Conservation (phyloP, 2,329 filamentous ascomycete genomes). For the Leptographium radiaticola region DNA sequence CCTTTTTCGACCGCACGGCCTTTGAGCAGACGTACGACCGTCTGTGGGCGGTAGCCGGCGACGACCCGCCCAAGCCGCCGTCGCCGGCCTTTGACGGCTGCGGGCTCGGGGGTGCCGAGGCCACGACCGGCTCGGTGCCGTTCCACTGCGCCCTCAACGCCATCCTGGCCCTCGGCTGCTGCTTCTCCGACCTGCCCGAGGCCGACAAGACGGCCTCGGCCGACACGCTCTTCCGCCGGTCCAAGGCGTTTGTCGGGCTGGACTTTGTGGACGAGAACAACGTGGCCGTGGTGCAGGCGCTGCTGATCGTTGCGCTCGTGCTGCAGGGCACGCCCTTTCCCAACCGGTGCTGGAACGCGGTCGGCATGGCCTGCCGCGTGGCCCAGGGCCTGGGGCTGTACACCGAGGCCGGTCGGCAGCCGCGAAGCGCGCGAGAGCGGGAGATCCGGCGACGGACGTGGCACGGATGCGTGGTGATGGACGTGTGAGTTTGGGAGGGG, state of each 20-base stretch:
- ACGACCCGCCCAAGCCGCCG: not conserved
- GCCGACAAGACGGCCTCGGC: slow-evolving; percentile 16
- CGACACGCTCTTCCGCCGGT: slow-evolving; percentile 22
- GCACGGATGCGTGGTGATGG: slow-evolving; percentile 6
- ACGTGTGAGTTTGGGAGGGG: not conserved
- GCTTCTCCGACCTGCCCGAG: slow-evolving; percentile 4
- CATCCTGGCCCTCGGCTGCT: slow-evolving; percentile 26
- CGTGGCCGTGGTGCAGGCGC: slow-evolving; percentile 11
- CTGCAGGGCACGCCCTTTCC: slow-evolving; percentile 28
- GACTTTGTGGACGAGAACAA: slow-evolving; percentile 27
- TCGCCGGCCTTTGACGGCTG: slow-evolving; percentile 1
- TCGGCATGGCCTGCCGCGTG: slow-evolving; percentile 27
- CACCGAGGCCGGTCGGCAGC: slow-evolving; percentile 11
- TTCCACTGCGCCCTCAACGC: slow-evolving; percentile 29
- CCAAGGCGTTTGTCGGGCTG: slow-evolving; percentile 22
- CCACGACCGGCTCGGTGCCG: slow-evolving; percentile 19
- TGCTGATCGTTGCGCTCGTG: slow-evolving; percentile 24
- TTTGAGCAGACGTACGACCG: slow-evolving; percentile 18
- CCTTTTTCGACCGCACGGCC: slow-evolving; percentile 27
- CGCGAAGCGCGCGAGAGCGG: not conserved
- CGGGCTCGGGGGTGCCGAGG: slow-evolving; percentile 4
- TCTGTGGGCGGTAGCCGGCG: not conserved
- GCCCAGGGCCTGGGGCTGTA: slow-evolving; percentile 29
- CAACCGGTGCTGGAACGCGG: slow-evolving; percentile 27
- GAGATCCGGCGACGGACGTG: slow-evolving; percentile 6